Conservation (phyloP, 306 rosid genomes). For the Prunus armeniaca region DNA sequence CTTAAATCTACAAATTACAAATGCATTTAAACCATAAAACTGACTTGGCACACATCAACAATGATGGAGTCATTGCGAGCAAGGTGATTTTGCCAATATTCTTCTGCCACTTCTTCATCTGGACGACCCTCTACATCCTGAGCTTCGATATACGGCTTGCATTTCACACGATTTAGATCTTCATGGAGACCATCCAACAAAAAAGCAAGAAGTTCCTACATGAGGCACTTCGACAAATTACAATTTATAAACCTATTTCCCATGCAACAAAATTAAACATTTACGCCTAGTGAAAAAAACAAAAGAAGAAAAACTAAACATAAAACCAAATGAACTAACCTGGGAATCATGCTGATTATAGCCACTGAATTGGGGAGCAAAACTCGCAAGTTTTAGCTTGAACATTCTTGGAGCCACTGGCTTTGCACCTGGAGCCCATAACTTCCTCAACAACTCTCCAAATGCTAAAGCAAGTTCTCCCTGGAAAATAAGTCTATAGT, state of each 20-base stretch:
- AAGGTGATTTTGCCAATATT: slow-evolving; percentile 84
- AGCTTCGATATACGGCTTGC: slow-evolving; percentile 76
- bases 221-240: slow-evolving; percentile 26
- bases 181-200: slow-evolving; percentile 90
- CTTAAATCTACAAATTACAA: not conserved
- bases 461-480: slow-evolving; percentile 89
- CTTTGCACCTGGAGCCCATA: slow-evolving; percentile 71
- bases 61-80: slow-evolving; percentile 76
- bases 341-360: slow-evolving; percentile 92
- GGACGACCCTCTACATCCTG: slow-evolving; percentile 70
- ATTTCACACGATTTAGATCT: slow-evolving; percentile 81
- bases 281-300: not conserved
- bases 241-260: slow-evolving; percentile 15
- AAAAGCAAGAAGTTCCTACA: slow-evolving; percentile 92
- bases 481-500: slow-evolving; percentile 33
- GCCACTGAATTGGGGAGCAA: slow-evolving; percentile 85
- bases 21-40: slow-evolving; percentile 6
- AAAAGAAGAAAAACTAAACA: slow-evolving; percentile 9
- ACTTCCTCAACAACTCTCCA: slow-evolving; percentile 78
- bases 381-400: slow-evolving; percentile 62
- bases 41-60: slow-evolving; percentile 79
- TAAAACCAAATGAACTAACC: slow-evolving; percentile 39
- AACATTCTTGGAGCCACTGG: slow-evolving; percentile 66
- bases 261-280: slow-evolving; percentile 15
- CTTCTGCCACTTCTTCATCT: slow-evolving; percentile 77